A percentile compares a stretch with the other conserved stretches of the same genome.
Evolutionary conservation across 257 asterid species (phyloP).

Genomic region (Solanum ahanhuiri): DNA sequence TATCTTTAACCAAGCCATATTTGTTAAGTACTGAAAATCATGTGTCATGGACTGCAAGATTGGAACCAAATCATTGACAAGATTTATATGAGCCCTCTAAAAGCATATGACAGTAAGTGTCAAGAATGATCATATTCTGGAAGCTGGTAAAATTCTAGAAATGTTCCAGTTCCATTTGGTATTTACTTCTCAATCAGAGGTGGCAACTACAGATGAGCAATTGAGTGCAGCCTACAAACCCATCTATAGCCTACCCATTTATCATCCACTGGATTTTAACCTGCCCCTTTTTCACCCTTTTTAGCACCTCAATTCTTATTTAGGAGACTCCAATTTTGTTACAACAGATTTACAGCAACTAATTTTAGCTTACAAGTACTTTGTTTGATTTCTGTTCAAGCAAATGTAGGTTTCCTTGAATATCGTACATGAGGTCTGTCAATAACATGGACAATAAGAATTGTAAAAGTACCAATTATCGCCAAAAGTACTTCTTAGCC

Average conservation of each 20-base stretch:
- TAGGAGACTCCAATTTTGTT: not conserved
- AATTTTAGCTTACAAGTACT: not conserved
- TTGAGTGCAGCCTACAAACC: not conserved
- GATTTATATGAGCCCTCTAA: not conserved
- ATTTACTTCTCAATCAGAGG: not conserved
- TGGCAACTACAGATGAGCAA: not conserved
- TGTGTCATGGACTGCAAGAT: not conserved
- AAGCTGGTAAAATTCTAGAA: not conserved
- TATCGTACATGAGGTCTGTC: not conserved
- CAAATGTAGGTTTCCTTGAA: not conserved
- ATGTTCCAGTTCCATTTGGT: not conserved
- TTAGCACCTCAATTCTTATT: not conserved
- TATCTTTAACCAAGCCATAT: not conserved
- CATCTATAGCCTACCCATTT: not conserved
- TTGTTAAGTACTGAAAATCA: not conserved
- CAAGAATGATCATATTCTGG: not conserved
- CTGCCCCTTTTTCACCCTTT: not conserved
- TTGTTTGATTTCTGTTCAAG: not conserved
- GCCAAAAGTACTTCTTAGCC: not conserved
- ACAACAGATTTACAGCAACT: not conserved
- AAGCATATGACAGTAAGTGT: not conserved
- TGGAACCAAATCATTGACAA: not conserved
- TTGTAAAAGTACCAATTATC: not conserved
- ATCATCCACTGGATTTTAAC: not conserved
- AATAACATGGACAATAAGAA: not conserved